phyloP scores from a whole-genome alignment of 495 filamentous ascomycete species.

The Penicillium atrosanguineum region DNA sequence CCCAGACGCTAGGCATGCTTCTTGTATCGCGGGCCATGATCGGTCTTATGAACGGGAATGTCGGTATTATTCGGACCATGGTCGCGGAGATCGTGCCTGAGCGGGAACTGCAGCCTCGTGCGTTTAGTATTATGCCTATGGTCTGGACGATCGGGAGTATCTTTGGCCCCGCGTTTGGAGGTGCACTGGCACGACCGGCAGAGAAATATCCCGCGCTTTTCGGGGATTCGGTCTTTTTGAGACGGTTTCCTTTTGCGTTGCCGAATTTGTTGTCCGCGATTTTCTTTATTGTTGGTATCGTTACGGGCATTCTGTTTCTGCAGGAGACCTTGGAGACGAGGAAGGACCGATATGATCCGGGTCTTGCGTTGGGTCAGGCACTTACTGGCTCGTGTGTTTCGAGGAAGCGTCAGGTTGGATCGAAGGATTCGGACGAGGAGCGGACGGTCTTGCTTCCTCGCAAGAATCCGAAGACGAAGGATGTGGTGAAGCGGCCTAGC shows the following conservation, averaged over 20 bases:
- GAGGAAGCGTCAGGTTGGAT: conserved; percentile 9
- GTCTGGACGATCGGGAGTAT: conserved; percentile 79
- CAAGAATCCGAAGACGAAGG: conserved; percentile 14
- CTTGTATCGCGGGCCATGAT: conserved; percentile 65
- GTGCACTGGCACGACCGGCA: conserved; percentile 75
- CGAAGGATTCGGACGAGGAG: conserved; percentile 37
- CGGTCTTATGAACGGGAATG: conserved; percentile 73
- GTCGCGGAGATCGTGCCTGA: conserved; percentile 81
- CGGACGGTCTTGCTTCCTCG: conserved; percentile 32
- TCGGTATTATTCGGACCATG: conserved; percentile 79
- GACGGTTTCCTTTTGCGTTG: conserved; percentile 72
- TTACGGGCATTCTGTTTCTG: conserved; percentile 69
- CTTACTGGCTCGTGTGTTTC: conserved; percentile 32
- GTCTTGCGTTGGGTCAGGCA: conserved; percentile 59
- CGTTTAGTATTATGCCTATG: conserved; percentile 82
- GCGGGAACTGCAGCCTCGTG: conserved; percentile 75
- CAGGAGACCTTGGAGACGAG: conserved; percentile 72
- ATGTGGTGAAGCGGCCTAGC: conserved; percentile 38
- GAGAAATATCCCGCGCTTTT: conserved; percentile 67
- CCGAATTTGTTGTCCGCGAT: conserved; percentile 74
- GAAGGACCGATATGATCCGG: conserved; percentile 63
- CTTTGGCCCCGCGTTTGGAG: conserved; percentile 87
- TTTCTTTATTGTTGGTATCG: conserved; percentile 72
- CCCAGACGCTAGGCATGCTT: conserved; percentile 66
- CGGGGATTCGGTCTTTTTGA: conserved; percentile 62